Percentiles rank a stretch among this genome's conserved stretches.
Evolutionary conservation across 1,139 yeast genomes (phyloP).

Genomic region (Entelexis paramagnoliae): DNA sequence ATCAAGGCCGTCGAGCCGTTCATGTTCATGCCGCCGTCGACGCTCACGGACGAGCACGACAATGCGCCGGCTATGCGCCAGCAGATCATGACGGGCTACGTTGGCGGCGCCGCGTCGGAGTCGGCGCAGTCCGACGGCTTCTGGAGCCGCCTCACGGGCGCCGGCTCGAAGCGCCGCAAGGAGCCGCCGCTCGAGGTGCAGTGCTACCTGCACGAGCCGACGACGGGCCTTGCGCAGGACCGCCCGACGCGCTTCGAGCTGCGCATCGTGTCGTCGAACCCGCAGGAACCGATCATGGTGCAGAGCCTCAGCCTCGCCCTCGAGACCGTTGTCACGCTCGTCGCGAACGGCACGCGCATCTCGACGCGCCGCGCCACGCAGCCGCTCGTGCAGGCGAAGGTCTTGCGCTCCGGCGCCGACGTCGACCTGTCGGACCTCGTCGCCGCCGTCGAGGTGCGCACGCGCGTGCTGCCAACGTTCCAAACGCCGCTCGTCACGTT

Average conservation of each 20-base stretch:
- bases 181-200: constrained; percentile 10
- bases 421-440: constrained; percentile 10
- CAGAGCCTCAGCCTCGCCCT: constrained; percentile 2
- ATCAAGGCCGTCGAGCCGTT: constrained; percentile 6
- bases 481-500: constrained; percentile 9
- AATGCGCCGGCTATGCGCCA: constrained; percentile 4
- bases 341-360: not conserved
- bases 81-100: not conserved
- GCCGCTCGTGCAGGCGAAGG: constrained; percentile 6
- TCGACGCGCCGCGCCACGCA: not conserved
- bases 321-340: constrained; percentile 9
- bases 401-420: constrained; percentile 4
- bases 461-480: constrained; percentile 9
- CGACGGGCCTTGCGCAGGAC: constrained; percentile 9
- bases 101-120: constrained; percentile 5
- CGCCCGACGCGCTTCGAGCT: constrained; percentile 3
- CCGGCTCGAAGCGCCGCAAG: not conserved
- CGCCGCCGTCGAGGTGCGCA: not conserved
- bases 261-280: not conserved
- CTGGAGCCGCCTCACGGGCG: constrained; percentile 1
- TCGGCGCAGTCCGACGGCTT: not conserved
- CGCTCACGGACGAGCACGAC: constrained; percentile 3
- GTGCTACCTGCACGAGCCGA: constrained; percentile 4
- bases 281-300: constrained; percentile 9
- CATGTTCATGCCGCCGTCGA: constrained; percentile 12